Evolutionary conservation across 2,329 filamentous ascomycete genomes (phyloP).

Genomic region (Fusarium abutilonis): DNA sequence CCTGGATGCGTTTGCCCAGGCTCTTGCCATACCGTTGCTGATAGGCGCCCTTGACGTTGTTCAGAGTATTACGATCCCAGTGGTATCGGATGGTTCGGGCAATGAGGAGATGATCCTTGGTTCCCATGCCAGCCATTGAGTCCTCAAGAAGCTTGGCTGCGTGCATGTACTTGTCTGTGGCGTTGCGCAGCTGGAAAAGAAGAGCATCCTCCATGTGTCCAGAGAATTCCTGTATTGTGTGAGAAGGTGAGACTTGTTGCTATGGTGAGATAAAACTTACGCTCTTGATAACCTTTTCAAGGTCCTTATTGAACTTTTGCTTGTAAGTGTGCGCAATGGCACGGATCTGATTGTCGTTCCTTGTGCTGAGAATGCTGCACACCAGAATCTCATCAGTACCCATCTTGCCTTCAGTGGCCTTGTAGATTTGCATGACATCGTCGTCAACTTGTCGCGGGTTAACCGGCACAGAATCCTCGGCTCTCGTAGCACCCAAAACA

Average conservation of each 20-base stretch:
- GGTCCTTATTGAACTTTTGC: conserved; percentile 72
- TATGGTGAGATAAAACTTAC: conserved; percentile 51
- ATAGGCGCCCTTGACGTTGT: conserved; percentile 82
- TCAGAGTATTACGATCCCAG: conserved; percentile 81
- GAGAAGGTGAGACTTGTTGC: neutral
- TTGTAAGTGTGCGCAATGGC: conserved; percentile 82
- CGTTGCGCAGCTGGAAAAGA: conserved; percentile 79
- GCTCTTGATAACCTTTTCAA: conserved; percentile 79
- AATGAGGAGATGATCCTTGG: conserved; percentile 83
- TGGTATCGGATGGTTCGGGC: conserved; percentile 81
- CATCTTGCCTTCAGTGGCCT: conserved; percentile 76
- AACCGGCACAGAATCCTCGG: conserved; percentile 81
- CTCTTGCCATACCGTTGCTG: conserved; percentile 74
- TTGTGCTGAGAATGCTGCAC: conserved; percentile 78
- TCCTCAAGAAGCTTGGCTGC: conserved; percentile 86
- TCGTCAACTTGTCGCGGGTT: conserved; percentile 77
- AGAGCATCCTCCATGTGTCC: conserved; percentile 93
- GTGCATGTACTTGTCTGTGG: conserved; percentile 82
- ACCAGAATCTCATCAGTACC: conserved; percentile 80
- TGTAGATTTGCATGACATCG: conserved; percentile 80
- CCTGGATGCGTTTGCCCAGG: conserved; percentile 74
- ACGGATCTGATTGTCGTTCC: conserved; percentile 84
- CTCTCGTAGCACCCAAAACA: conserved; percentile 76
- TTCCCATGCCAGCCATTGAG: conserved; percentile 86
- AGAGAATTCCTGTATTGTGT: conserved; percentile 72